A percentile compares a stretch with the other conserved stretches of the same genome.
Conservation (phyloP, 2,329 filamentous ascomycete genomes). For the Septoria petroselini region DNA sequence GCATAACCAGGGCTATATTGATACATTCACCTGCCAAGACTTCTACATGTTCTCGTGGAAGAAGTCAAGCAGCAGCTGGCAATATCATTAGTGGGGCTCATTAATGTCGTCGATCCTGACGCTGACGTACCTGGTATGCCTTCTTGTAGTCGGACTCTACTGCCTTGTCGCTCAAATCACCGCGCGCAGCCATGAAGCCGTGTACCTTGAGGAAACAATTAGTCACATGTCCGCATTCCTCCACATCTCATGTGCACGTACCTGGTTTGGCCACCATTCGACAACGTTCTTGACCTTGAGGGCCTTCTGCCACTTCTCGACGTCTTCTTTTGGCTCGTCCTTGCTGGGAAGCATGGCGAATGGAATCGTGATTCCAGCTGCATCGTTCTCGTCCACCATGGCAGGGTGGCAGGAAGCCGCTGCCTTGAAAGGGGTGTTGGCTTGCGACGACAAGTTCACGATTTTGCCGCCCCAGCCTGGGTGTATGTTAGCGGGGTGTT, state of each 20-base stretch:
- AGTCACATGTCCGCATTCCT: neutral
- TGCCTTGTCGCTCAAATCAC: slow-evolving; percentile 46
- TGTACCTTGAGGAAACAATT: slow-evolving; percentile 18
- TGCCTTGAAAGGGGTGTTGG: slow-evolving; percentile 56
- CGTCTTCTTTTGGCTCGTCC: slow-evolving; percentile 55
- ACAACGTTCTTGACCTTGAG: slow-evolving; percentile 49
- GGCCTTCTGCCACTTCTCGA: slow-evolving; percentile 49
- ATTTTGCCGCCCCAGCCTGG: slow-evolving; percentile 46
- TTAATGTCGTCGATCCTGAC: too few species aligned
- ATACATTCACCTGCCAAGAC: too few species aligned
- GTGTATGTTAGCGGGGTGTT: neutral
- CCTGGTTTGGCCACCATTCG: slow-evolving; percentile 50
- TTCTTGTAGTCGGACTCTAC: slow-evolving; percentile 52
- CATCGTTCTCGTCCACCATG: slow-evolving; percentile 59
- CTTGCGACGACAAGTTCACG: slow-evolving; percentile 52
- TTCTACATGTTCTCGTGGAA: slow-evolving; percentile 55
- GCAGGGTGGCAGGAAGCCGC: slow-evolving; percentile 58
- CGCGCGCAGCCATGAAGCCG: slow-evolving; percentile 37
- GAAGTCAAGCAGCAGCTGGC: slow-evolving; percentile 47
- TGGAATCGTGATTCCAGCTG: slow-evolving; percentile 54
- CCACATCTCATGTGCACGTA: slow-evolving; percentile 30
- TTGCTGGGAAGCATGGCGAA: slow-evolving; percentile 56
- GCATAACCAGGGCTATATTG: too few species aligned
- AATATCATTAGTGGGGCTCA: neutral
- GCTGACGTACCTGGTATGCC: slow-evolving; percentile 41